A percentile compares a stretch with the other conserved stretches of the same genome.
Evolutionary conservation across 202 grass and related monocot genomes (phyloP).

Genomic region (Setaria italica): DNA sequence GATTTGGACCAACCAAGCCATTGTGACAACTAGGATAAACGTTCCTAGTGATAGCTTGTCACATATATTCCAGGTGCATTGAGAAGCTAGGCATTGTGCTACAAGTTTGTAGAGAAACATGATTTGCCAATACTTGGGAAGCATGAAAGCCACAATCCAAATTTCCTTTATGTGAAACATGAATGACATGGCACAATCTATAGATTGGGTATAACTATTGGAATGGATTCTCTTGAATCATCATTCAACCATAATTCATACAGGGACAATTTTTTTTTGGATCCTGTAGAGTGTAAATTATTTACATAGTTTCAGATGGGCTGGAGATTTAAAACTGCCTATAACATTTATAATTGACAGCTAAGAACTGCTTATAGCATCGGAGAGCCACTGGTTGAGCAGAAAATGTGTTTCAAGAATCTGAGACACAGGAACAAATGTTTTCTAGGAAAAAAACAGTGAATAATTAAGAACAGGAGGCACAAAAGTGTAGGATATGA

Average conservation of each 20-base stretch:
- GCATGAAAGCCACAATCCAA: not conserved
- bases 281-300: not conserved
- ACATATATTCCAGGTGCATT: not conserved
- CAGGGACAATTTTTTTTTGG: not conserved
- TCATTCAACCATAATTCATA: not conserved
- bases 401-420: slow-evolving; percentile 33
- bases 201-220: not conserved
- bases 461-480: slow-evolving; percentile 24
- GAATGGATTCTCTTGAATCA: not conserved
- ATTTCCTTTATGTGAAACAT: not conserved
- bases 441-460: not conserved
- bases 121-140: not conserved
- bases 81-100: slow-evolving; percentile 10
- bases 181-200: not conserved
- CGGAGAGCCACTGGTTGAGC: not conserved
- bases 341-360: not conserved
- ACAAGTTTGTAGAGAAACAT: slow-evolving; percentile 17
- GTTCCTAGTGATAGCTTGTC: not conserved
- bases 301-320: not conserved
- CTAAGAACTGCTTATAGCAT: slow-evolving; percentile 6
- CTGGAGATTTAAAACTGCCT: slow-evolving; percentile 4
- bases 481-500: not conserved
- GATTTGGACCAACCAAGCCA: slow-evolving; percentile 10
- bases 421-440: not conserved
- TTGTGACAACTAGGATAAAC: slow-evolving; percentile 3